A percentile compares a stretch with the other conserved stretches of the same genome.
Evolutionary conservation across 2,329 filamentous ascomycete species (phyloP).

Genomic region (Xylaria hypoxylon): DNA sequence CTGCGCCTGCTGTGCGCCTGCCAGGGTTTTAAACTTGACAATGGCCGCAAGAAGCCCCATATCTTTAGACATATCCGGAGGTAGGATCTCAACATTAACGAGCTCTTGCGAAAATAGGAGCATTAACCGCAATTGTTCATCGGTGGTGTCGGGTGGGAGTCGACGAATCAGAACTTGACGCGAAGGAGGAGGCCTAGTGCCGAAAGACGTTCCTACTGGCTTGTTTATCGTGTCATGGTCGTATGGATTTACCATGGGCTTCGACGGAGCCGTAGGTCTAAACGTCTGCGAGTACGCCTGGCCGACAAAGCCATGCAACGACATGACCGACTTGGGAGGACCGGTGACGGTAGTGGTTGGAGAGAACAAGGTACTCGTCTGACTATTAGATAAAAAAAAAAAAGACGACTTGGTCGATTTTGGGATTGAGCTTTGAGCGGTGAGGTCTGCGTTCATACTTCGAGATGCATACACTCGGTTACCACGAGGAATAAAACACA

Average conservation of each 20-base stretch:
- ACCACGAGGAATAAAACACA: conserved; percentile 39
- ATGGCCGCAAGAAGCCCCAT: conserved; percentile 64
- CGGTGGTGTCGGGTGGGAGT: conserved; percentile 65
- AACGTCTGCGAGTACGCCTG: conserved; percentile 56
- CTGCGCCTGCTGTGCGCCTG: conserved; percentile 68
- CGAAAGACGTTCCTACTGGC: conserved; percentile 56
- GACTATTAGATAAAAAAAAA: conserved; percentile 45
- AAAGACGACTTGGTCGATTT: conserved; percentile 43
- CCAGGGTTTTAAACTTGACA: conserved; percentile 63
- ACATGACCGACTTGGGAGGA: conserved; percentile 56
- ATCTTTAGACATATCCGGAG: conserved; percentile 62
- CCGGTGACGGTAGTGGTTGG: conserved; percentile 32
- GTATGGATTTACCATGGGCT: conserved; percentile 51
- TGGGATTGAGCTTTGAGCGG: conserved; percentile 41
- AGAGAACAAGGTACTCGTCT: conserved; percentile 43
- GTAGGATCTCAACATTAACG: conserved; percentile 62
- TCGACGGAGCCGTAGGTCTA: conserved; percentile 50
- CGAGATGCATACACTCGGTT: conserved; percentile 44
- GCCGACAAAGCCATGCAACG: conserved; percentile 58
- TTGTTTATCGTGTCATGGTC: conserved; percentile 57
- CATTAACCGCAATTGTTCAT: conserved; percentile 67
- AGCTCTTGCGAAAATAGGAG: conserved; percentile 69
- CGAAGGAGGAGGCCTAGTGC: conserved; percentile 52
- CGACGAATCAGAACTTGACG: conserved; percentile 64
- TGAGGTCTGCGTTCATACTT: conserved; percentile 47